Evolutionary conservation across 805 yeast species (phyloP).

Genomic region (Candida dajiaensis): DNA sequence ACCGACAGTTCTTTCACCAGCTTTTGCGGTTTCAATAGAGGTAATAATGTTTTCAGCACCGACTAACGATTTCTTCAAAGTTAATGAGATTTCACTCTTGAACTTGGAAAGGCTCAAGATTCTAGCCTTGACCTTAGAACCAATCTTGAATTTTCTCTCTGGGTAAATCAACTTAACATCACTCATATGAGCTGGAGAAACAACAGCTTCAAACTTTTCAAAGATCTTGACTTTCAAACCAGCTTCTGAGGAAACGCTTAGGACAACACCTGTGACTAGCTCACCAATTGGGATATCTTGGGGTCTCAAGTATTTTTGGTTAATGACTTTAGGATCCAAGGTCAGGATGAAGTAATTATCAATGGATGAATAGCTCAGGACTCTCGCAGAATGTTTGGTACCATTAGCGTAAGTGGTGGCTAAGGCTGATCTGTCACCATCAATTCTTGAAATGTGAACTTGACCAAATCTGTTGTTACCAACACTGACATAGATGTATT

Average conservation of each 20-base stretch:
- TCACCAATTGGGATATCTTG: conserved; percentile 78
- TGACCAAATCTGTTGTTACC: conserved; percentile 59
- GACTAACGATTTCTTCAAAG: conserved; percentile 82
- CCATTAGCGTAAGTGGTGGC: conserved; percentile 51
- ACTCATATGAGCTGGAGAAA: conserved; percentile 69
- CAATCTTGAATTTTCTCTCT: conserved; percentile 85
- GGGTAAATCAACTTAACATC: conserved; percentile 84
- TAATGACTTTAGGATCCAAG: conserved; percentile 57
- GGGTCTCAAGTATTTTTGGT: conserved; percentile 58
- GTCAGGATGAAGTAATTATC: conserved; percentile 69
- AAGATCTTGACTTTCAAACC: conserved; percentile 68
- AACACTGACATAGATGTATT: conserved; percentile 50
- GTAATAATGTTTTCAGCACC: conserved; percentile 36
- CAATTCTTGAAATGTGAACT: conserved; percentile 70
- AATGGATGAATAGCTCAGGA: conserved; percentile 58
- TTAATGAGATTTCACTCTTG: conserved; percentile 48
- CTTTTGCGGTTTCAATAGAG: conserved; percentile 47
- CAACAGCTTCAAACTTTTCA: conserved; percentile 67
- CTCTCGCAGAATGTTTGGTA: conserved; percentile 69
- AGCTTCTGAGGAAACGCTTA: conserved; percentile 44
- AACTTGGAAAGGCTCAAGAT: conserved; percentile 44
- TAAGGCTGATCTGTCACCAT: conserved; percentile 36
- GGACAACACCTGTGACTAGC: conserved; percentile 46
- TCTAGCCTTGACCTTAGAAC: conserved; percentile 73
- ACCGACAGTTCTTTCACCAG: conserved; percentile 56